Conservation (phyloP, 164 flowering plant genomes). For the Platanus orientalis region DNA sequence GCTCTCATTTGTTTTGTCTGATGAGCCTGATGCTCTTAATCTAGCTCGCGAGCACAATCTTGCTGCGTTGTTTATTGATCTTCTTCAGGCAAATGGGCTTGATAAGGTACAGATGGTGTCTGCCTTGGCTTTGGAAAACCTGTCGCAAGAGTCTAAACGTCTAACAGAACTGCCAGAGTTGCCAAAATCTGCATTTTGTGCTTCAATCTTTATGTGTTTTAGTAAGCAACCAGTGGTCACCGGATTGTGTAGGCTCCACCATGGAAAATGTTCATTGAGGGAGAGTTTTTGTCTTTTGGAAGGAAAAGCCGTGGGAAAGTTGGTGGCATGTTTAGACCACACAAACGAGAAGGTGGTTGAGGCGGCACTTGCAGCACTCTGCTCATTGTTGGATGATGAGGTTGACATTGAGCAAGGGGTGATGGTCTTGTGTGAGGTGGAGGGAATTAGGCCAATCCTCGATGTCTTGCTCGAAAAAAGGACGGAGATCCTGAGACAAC, state of each 20-base stretch:
- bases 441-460: constrained; percentile 29
- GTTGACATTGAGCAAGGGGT: constrained; percentile 76
- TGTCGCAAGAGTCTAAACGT: constrained; percentile 61
- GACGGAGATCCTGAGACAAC: constrained; percentile 27
- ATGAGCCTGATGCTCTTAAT: constrained; percentile 50
- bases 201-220: constrained; percentile 62
- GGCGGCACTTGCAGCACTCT: constrained; percentile 85
- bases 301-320: constrained; percentile 67
- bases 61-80: constrained; percentile 61
- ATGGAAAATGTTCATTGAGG: constrained; percentile 63
- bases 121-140: constrained; percentile 81
- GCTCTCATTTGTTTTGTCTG: constrained; percentile 63
- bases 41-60: constrained; percentile 65
- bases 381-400: constrained; percentile 75
- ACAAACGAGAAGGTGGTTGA: constrained; percentile 74
- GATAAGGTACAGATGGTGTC: constrained; percentile 92
- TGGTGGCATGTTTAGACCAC: constrained; percentile 85
- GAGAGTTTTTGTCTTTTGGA: constrained; percentile 80
- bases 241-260: constrained; percentile 69
- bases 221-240: constrained; percentile 58
- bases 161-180: constrained; percentile 60
- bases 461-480: constrained; percentile 34
- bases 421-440: constrained; percentile 46
- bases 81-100: constrained; percentile 74
- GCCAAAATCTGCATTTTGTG: constrained; percentile 65